Conservation (phyloP, 2,329 filamentous ascomycete genomes). For the Simplicillium aogashimaense region DNA sequence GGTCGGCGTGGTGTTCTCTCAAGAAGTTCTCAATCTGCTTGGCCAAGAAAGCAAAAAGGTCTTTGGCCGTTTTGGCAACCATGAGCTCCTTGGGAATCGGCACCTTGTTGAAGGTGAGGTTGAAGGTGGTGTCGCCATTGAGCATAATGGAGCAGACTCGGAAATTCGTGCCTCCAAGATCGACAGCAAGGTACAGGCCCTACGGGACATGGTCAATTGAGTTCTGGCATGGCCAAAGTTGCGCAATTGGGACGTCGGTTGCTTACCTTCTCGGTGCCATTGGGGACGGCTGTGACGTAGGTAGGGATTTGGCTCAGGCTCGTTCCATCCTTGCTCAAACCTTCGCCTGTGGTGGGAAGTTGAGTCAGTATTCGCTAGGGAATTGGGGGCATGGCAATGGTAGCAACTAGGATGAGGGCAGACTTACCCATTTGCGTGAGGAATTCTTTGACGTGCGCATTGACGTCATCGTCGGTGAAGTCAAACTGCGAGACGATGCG, state of each 20-base stretch:
- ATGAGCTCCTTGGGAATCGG: slow-evolving; percentile 85
- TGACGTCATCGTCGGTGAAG: slow-evolving; percentile 67
- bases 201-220: slow-evolving; percentile 22
- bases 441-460: slow-evolving; percentile 75
- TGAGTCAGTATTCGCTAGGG: slow-evolving; percentile 5
- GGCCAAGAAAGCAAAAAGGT: slow-evolving; percentile 87
- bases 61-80: slow-evolving; percentile 74
- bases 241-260: slow-evolving; percentile 4
- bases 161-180: slow-evolving; percentile 97
- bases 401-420: too few species aligned
- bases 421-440: slow-evolving; percentile 66
- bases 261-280: slow-evolving; percentile 89
- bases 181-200: slow-evolving; percentile 93
- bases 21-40: slow-evolving; percentile 88
- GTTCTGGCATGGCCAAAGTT: not conserved
- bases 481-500: slow-evolving; percentile 79
- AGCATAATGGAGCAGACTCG: slow-evolving; percentile 91
- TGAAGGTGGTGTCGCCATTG: slow-evolving; percentile 91
- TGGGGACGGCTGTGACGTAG: slow-evolving; percentile 90
- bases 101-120: slow-evolving; percentile 85
- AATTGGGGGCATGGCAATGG: not conserved
- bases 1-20: slow-evolving; percentile 75
- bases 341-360: slow-evolving; percentile 52
- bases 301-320: slow-evolving; percentile 93
- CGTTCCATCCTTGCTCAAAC: slow-evolving; percentile 65